Percentiles rank a stretch among this genome's conserved stretches.
Conservation (phyloP, 371 early-diverging fungal species). For the Entomophthora muscae region DNA sequence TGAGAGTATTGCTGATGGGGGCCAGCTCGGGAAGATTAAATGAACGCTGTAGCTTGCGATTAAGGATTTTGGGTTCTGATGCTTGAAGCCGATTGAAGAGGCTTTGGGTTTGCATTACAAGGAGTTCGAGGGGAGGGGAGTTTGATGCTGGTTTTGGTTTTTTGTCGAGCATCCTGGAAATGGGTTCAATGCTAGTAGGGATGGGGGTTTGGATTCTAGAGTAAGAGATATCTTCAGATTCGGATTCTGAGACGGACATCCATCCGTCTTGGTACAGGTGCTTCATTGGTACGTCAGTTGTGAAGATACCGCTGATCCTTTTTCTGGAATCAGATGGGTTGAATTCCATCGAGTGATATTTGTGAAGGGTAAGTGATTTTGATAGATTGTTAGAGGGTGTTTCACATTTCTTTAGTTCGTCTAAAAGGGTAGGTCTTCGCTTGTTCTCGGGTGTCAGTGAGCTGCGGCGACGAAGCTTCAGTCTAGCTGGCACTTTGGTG, state of each 20-base stretch:
- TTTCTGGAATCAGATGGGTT: background rate
- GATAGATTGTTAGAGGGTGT: background rate
- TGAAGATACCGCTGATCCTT: background rate
- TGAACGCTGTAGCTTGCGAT: background rate
- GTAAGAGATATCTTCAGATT: background rate
- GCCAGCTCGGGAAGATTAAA: background rate
- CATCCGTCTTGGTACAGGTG: background rate
- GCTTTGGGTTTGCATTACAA: background rate
- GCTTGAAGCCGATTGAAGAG: background rate
- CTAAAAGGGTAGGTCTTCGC: background rate
- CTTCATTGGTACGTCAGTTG: background rate
- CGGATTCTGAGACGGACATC: background rate
- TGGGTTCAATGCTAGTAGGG: background rate
- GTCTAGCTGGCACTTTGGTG: background rate
- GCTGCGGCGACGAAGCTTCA: background rate
- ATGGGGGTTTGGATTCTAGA: background rate
- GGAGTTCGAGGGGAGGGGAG: background rate
- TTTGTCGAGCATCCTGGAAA: no score
- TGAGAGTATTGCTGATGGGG: background rate
- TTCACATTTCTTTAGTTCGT: background rate
- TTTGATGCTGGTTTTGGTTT: no score
- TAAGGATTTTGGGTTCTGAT: constrained; percentile 1
- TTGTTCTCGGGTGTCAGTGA: background rate
- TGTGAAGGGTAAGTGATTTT: background rate
- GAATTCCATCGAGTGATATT: background rate